Base-by-base conservation (phyloP, 2,329 filamentous ascomycete genomes). In the Cryphonectria japonica region DNA sequence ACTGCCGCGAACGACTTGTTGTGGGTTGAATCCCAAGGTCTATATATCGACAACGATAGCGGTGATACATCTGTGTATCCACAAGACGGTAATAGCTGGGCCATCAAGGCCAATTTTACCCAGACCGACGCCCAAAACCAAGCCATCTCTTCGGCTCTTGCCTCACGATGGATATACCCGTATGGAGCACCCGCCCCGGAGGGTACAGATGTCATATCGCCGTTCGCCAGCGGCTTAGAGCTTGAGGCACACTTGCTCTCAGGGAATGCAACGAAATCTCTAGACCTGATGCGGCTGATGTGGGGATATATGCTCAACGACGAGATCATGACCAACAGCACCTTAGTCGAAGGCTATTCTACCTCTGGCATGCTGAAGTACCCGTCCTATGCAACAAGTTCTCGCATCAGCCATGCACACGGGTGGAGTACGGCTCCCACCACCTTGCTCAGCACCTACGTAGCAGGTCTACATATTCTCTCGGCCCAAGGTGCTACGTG, bases 41-140 rank as follows among this genome's bases (percentile, higher is more conserved):
- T 87, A 72, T 85, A 85, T 78, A 80, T 81, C 67, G 85, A 86
- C 76, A 88, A 88, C 72, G 83, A 83, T 29, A 76, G 34, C 59
- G 59, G 59, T n/a, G 19, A 77, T 7, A 85, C 83, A 0, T 82
- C 81, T 0, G 52, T 88, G 1, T 60, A 69, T 37, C 70, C 70
- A 2, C 70, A 72, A 46, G 70, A 72, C 46, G 70, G 70, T 3
- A 72, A 72, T 29, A 54, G 67, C 26, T 66, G 69, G 63, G 70
- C 70, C 22, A 50, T 72, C 8, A 41, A 66, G 3, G 66, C 68
- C 26, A 72, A 72, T 29, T 67, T 74, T 2, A 72, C 73, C 3
- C 14, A 16, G 16, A 29, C 69, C 19, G 19, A 52, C 34, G 11
- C 26, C 0, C 67, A 69, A 9, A 50, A 60, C 3, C 14, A 54